phyloP scores from a whole-genome alignment of 495 filamentous ascomycete species.

The Penicillium cataractarum region DNA sequence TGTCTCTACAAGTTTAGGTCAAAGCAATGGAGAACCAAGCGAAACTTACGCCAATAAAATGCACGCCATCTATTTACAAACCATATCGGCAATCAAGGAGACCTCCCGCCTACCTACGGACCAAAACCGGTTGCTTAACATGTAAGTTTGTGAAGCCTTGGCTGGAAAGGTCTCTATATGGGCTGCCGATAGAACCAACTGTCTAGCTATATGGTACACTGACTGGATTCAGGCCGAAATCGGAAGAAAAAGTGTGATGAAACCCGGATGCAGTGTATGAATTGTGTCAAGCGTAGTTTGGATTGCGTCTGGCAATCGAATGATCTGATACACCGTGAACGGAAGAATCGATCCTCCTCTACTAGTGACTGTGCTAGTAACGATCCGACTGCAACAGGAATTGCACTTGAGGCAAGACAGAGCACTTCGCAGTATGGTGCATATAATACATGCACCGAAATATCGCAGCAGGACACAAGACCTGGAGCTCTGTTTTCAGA shows the following conservation, averaged over 20 bases:
- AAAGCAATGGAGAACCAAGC: neutral
- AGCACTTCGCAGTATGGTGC: neutral
- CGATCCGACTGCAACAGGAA: neutral
- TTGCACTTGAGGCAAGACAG: neutral
- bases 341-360: neutral
- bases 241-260: constrained; percentile 36
- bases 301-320: constrained; percentile 12
- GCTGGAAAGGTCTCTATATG: neutral
- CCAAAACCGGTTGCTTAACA: neutral
- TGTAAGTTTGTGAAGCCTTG: neutral
- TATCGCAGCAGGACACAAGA: neutral
- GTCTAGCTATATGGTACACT: neutral
- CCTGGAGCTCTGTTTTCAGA: neutral
- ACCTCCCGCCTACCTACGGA: neutral
- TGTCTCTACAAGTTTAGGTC: neutral
- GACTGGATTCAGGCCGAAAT: constrained; percentile 18
- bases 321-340: neutral
- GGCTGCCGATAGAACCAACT: too few species aligned
- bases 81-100: neutral
- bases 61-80: neutral
- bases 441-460: neutral
- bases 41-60: neutral
- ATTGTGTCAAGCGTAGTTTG: constrained; percentile 19
- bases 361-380: neutral
- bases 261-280: constrained; percentile 16